phyloP scores from a whole-genome alignment of 1,284 basidiomycete species.

The Ganoderma lucidum region DNA sequence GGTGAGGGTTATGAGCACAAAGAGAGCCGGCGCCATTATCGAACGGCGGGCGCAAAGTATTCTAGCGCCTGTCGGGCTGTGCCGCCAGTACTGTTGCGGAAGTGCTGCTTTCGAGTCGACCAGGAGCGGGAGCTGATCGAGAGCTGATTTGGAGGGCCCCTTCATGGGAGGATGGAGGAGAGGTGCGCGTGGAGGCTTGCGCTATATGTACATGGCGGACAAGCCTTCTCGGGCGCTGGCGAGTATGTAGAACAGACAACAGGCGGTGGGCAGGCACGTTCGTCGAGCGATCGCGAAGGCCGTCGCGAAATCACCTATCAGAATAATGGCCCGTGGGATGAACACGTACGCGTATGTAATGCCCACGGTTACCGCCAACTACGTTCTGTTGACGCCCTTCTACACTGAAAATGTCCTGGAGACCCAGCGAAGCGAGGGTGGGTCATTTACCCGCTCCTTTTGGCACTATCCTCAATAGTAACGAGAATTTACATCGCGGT shows the following conservation, averaged over 20 bases:
- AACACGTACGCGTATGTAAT: too few species aligned
- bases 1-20: conserved; percentile 18
- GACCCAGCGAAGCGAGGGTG: too few species aligned
- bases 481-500: too few species aligned
- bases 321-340: background rate
- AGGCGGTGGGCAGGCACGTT: conserved; percentile 20
- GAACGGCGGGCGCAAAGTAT: conserved; percentile 1
- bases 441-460: too few species aligned
- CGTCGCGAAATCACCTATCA: background rate
- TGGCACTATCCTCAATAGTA: too few species aligned
- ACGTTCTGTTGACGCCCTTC: too few species aligned
- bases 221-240: conserved; percentile 1
- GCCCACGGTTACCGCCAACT: too few species aligned
- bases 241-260: background rate
- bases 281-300: background rate
- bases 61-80: background rate
- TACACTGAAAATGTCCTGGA: too few species aligned
- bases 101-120: background rate
- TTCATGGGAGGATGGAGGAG: conserved; percentile 10
- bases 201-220: background rate
- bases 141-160: background rate
- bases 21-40: conserved; percentile 8
- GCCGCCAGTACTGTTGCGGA: background rate
- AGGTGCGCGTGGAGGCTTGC: background rate
- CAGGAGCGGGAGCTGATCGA: conserved; percentile 1